A percentile compares a stretch with the other conserved stretches of the same genome.
Evolutionary conservation across 371 early-diverging fungal species (phyloP).

Genomic region (Mycotypha africana): DNA sequence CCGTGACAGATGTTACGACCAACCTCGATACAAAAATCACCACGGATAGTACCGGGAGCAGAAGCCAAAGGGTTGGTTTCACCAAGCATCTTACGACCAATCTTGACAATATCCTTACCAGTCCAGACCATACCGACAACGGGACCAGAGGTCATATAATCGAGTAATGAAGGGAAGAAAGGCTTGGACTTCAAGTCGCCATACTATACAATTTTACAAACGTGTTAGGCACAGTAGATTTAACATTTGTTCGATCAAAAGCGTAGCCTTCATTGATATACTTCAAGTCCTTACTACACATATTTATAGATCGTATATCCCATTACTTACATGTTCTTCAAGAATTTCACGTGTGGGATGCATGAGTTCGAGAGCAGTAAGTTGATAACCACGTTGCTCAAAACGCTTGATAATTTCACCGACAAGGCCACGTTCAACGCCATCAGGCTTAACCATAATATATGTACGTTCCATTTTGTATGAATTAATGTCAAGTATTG

Average conservation of each 20-base stretch:
- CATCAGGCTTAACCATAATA: constrained; percentile 9
- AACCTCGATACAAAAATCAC: constrained; percentile 91
- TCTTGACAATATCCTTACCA: constrained; percentile 94
- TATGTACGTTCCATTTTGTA: no score
- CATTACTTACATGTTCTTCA: constrained; percentile 93
- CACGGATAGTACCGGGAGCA: constrained; percentile 98
- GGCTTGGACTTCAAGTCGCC: constrained; percentile 92
- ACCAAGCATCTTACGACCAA: constrained; percentile 94
- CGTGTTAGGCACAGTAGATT: no score
- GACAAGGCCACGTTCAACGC: constrained; percentile 88
- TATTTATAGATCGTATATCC: no score
- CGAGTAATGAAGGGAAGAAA: constrained; percentile 91
- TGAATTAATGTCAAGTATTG: no score
- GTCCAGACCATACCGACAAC: constrained; percentile 92
- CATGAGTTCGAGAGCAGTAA: constrained; percentile 76
- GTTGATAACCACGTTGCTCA: constrained; percentile 79
- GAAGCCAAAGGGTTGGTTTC: constrained; percentile 88
- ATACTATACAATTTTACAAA: no score
- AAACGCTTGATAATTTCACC: constrained; percentile 94
- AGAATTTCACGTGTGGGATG: constrained; percentile 70
- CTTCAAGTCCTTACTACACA: no score
- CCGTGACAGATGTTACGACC: constrained; percentile 98
- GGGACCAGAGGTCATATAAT: constrained; percentile 80
- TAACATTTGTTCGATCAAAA: no score
- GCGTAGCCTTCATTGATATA: no score